Conservation (phyloP, 2,329 filamentous ascomycete genomes). For the Cercospora beticola region DNA sequence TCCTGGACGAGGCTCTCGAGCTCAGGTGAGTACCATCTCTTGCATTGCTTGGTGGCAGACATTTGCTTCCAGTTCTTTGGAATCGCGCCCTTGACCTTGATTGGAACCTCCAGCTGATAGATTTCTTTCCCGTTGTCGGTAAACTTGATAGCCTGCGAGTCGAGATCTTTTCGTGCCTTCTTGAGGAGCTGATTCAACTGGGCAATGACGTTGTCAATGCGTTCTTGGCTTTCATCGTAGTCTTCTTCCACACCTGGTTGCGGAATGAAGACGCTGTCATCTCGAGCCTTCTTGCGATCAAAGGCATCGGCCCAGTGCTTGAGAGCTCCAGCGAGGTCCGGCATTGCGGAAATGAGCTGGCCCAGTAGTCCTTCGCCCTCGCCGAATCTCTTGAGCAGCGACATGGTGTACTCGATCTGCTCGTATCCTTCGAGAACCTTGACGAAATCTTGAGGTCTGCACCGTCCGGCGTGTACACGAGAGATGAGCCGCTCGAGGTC, state of each 20-base stretch:
- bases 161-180: slow-evolving; percentile 69
- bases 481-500: slow-evolving; percentile 94
- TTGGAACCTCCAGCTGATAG: slow-evolving; percentile 87
- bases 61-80: slow-evolving; percentile 92
- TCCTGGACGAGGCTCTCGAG: slow-evolving; percentile 78
- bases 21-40: slow-evolving; percentile 89
- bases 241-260: slow-evolving; percentile 85
- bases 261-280: slow-evolving; percentile 79
- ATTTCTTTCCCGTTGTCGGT: slow-evolving; percentile 91
- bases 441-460: slow-evolving; percentile 87
- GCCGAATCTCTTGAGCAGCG: slow-evolving; percentile 69
- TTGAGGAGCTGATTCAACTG: slow-evolving; percentile 71
- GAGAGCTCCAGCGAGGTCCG: slow-evolving; percentile 71
- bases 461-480: slow-evolving; percentile 87
- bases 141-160: slow-evolving; percentile 61
- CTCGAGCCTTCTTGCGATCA: slow-evolving; percentile 74
- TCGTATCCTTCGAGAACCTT: slow-evolving; percentile 93
- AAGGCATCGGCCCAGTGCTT: slow-evolving; percentile 90
- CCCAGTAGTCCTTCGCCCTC: slow-evolving; percentile 82
- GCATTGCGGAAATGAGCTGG: slow-evolving; percentile 80
- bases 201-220: slow-evolving; percentile 71
- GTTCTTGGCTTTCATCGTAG: slow-evolving; percentile 79
- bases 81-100: slow-evolving; percentile 71
- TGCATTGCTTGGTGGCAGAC: slow-evolving; percentile 87
- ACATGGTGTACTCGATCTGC: slow-evolving; percentile 93